phyloP scores from a whole-genome alignment of 192 early-diverging fungal species.

The Backusella tuberculispora region DNA sequence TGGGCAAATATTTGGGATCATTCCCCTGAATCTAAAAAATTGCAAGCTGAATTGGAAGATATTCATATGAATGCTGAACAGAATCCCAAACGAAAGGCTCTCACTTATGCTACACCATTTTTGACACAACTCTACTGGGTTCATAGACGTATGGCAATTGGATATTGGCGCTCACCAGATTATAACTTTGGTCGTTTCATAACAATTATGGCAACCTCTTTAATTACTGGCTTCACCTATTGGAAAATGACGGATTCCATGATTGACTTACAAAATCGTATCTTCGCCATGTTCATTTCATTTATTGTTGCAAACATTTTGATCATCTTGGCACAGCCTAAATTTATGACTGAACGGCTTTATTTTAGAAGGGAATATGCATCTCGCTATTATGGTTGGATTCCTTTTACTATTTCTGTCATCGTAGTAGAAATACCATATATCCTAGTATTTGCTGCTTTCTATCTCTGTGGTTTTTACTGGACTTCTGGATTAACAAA shows the following conservation, averaged over 20 bases:
- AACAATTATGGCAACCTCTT: slow-evolving; percentile 51
- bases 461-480: slow-evolving; percentile 62
- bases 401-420: slow-evolving; percentile 61
- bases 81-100: slow-evolving; percentile 3
- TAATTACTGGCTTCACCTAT: slow-evolving; percentile 70
- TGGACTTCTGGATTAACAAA: slow-evolving; percentile 59
- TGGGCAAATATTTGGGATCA: slow-evolving; percentile 78
- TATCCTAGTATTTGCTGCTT: slow-evolving; percentile 49
- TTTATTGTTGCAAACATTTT: slow-evolving; percentile 53
- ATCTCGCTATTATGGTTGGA: slow-evolving; percentile 65
- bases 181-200: slow-evolving; percentile 70
- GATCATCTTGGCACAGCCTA: slow-evolving; percentile 66
- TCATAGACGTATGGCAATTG: slow-evolving; percentile 61
- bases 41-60: slow-evolving; percentile 56
- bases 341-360: slow-evolving; percentile 57
- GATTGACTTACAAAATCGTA: slow-evolving; percentile 59
- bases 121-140: slow-evolving; percentile 57
- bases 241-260: slow-evolving; percentile 59
- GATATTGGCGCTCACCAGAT: slow-evolving; percentile 68
- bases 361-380: slow-evolving; percentile 66
- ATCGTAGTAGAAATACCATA: slow-evolving; percentile 66
- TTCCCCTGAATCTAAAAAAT: slow-evolving; percentile 52
- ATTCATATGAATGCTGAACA: slow-evolving; percentile 37
- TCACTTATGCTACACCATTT: slow-evolving; percentile 25
- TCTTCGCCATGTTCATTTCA: slow-evolving; percentile 45